A percentile compares a stretch with the other conserved stretches of the same genome.
Conservation (phyloP, 2,329 filamentous ascomycete genomes). For the Apiospora marii region DNA sequence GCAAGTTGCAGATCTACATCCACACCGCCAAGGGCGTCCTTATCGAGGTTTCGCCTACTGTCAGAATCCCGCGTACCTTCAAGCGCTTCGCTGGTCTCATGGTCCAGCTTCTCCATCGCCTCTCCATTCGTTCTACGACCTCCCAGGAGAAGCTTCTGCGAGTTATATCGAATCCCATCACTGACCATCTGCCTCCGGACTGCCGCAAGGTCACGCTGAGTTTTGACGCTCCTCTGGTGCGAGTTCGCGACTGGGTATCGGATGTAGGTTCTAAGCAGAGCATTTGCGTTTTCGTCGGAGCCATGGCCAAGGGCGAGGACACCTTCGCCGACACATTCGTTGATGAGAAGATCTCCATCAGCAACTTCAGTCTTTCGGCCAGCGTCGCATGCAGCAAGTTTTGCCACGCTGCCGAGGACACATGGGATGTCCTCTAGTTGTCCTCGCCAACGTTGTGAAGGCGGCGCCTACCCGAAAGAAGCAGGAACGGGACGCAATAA, state of each 20-base stretch:
- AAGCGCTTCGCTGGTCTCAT: conserved; percentile 98
- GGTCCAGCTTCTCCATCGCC: conserved; percentile 95
- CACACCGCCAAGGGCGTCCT: conserved; percentile 96
- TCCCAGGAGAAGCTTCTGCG: conserved; percentile 97
- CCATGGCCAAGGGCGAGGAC: conserved; percentile 97
- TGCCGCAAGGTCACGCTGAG: conserved; percentile 97
- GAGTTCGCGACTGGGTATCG: conserved; percentile 88
- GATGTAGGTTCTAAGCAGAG: conserved; percentile 83
- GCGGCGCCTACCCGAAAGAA: conserved; percentile 18
- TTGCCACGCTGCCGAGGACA: conserved; percentile 96
- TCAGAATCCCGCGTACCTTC: conserved; percentile 96
- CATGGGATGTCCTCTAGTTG: conserved; percentile 87
- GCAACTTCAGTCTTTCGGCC: conserved; percentile 95
- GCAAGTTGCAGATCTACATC: conserved; percentile 97
- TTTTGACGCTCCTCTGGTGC: conserved; percentile 88
- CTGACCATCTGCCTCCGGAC: conserved; percentile 93
- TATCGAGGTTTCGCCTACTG: conserved; percentile 97
- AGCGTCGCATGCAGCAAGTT: conserved; percentile 99
- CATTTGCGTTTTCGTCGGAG: conserved; percentile 96
- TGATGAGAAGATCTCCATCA: conserved; percentile 97
- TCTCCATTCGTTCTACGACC: conserved; percentile 95
- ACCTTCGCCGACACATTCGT: conserved; percentile 95
- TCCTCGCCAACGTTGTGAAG: conserved; percentile 5
- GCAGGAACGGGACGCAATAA: conserved; percentile 35
- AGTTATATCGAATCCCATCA: conserved; percentile 98